Base-by-base conservation (phyloP, 1,284 basidiomycete species). In the Cutaneotrichosporon cutaneum region DNA sequence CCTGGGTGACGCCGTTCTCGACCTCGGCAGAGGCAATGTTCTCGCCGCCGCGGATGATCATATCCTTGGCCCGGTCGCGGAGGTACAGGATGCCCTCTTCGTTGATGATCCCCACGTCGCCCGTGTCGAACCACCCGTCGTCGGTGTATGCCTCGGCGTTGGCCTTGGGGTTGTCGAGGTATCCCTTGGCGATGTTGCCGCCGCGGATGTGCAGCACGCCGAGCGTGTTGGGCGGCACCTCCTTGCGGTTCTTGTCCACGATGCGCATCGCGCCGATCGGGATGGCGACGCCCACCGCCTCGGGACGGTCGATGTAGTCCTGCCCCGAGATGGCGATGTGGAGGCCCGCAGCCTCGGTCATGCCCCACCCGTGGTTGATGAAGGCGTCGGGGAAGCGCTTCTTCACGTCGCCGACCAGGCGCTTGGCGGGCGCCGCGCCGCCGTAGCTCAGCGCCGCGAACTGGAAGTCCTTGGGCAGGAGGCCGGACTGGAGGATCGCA, bases 11-110 rank as follows among this genome's bases (percentile, higher is more conserved):
- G 27, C 70, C 76, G 57, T 78, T 76, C 63, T 78, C 76, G 21
- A 78, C 70, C 48, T 76, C 74, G 1, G 70, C 63, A 2, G 74
- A 76, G 0, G 74, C 65, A 62, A 78, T 76, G 58, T 78, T 78
- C 63, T 78, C 76, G 1, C 76, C 76, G 22, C 76, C 76, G 3
- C 76, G 74, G 30, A 78, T 76, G 54, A 78, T 78, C 58, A 78
- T 72, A 56, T 65, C 64, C 64, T 65, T 65, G 35, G 63, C 63
- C 4, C 64, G 50, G 53, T 65, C 64, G 24, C 60, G 58, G 21
- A 65, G 54, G 58, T 70, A 76, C 36, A 78, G 52, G 56, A 73
- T 71, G 7, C 73, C 75, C 4, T 77, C 74, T 5, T 66, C 57
- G 58, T 74, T 70, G 6, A 77, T 59, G 54, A 56, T 63, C 7